A percentile compares a stretch with the other conserved stretches of the same genome.
Evolutionary conservation across 2,329 filamentous ascomycete species (phyloP).

Genomic region (Erysiphe pulchra): DNA sequence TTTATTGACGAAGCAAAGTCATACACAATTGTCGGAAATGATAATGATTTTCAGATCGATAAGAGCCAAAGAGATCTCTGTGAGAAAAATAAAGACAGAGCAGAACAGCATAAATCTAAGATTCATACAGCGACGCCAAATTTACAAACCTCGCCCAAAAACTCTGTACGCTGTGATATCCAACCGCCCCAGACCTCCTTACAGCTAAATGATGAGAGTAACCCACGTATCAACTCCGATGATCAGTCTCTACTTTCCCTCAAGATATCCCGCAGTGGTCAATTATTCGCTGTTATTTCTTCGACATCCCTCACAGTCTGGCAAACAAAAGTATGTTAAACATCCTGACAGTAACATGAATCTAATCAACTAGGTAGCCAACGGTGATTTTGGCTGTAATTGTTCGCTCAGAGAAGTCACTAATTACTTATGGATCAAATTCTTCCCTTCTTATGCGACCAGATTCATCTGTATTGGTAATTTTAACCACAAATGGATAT

Average conservation of each 20-base stretch:
- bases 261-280: constrained; percentile 51
- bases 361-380: constrained; percentile 27
- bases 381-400: constrained; percentile 71
- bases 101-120: constrained; percentile 1
- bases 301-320: constrained; percentile 70
- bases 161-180: constrained; percentile 14
- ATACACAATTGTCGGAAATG: constrained; percentile 15
- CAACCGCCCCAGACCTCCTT: not conserved
- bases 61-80: constrained; percentile 5
- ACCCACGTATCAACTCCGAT: constrained; percentile 4
- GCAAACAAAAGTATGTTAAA: constrained; percentile 58
- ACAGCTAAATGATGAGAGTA: constrained; percentile 3
- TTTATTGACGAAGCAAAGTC: constrained; percentile 8
- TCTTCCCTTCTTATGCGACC: constrained; percentile 65
- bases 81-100: constrained; percentile 7
- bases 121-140: constrained; percentile 24
- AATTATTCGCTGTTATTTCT: constrained; percentile 73
- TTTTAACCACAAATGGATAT: constrained; percentile 66
- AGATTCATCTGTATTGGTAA: constrained; percentile 75
- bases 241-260: constrained; percentile 48
- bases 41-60: constrained; percentile 5
- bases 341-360: not conserved
- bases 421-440: constrained; percentile 66
- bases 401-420: constrained; percentile 53
- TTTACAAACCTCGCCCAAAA: constrained; percentile 32